phyloP scores from a whole-genome alignment of 257 asterid genomes.

The Solanum chmielewskii region DNA sequence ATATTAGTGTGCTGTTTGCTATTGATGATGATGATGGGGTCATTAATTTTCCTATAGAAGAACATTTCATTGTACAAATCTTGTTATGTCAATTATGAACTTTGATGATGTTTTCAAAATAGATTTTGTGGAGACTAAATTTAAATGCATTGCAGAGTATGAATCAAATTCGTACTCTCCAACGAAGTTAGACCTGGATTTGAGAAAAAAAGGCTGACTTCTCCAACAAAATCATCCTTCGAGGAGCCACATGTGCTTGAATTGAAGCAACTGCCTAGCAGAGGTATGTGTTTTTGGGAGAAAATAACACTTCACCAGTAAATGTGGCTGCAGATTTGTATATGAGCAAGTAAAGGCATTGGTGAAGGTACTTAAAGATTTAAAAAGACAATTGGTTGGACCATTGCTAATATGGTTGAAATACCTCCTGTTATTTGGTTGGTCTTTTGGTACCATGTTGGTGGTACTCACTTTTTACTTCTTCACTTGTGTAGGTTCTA shows the following conservation, averaged over 20 bases:
- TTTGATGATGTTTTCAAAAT: neutral
- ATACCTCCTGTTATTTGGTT: neutral
- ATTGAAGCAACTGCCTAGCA: neutral
- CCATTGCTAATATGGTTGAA: neutral
- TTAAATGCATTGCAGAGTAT: neutral
- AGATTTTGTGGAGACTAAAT: neutral
- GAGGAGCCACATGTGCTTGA: neutral
- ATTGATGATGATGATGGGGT: neutral
- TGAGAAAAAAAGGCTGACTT: neutral
- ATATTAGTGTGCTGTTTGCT: neutral
- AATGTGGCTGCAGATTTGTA: neutral
- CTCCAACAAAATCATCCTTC: neutral
- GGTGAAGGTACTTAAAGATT: neutral
- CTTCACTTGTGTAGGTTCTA: too few relatives aligned
- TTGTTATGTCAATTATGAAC: neutral
- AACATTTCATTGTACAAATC: too few relatives aligned
- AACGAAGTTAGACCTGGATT: neutral
- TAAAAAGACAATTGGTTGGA: neutral
- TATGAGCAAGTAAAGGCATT: neutral
- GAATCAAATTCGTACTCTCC: neutral
- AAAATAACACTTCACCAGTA: neutral
- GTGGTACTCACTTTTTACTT: too few relatives aligned
- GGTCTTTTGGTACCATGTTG: too few relatives aligned
- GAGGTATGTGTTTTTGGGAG: too few relatives aligned
- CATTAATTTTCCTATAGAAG: too few relatives aligned